Evolutionary conservation across 2,329 filamentous ascomycete species (phyloP).

Genomic region (Arthrobotrys sphaeroides): DNA sequence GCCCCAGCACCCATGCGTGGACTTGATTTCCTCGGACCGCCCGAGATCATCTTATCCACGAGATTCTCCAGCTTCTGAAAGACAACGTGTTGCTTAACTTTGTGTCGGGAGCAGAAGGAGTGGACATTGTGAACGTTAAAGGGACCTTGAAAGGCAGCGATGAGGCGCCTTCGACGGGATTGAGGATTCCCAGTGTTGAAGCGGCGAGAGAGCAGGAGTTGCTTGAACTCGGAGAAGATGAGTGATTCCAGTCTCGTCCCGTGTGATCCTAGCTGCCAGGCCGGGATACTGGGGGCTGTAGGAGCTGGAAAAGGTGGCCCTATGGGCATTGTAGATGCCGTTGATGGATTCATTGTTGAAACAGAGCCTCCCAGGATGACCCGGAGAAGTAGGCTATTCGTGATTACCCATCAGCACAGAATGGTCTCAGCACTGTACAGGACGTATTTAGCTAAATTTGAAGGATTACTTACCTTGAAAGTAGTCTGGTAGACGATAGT

Average conservation of each 20-base stretch:
- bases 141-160: neutral
- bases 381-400: no score
- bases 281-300: no score
- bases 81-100: neutral
- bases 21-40: neutral
- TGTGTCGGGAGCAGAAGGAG: conserved; percentile 8
- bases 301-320: neutral
- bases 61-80: neutral
- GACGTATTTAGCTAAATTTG: no score
- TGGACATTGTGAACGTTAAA: neutral
- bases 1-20: no score
- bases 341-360: no score
- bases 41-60: neutral
- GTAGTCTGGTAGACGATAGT: neutral
- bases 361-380: no score
- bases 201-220: neutral
- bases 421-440: no score
- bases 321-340: neutral
- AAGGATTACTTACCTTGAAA: no score
- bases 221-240: conserved; percentile 12
- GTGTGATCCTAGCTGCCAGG: neutral
- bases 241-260: conserved; percentile 4
- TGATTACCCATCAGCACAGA: no score
- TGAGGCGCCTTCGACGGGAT: neutral
- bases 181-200: neutral